Base-by-base conservation (phyloP, 495 filamentous ascomycete genomes). In the Immersiella caudata region DNA sequence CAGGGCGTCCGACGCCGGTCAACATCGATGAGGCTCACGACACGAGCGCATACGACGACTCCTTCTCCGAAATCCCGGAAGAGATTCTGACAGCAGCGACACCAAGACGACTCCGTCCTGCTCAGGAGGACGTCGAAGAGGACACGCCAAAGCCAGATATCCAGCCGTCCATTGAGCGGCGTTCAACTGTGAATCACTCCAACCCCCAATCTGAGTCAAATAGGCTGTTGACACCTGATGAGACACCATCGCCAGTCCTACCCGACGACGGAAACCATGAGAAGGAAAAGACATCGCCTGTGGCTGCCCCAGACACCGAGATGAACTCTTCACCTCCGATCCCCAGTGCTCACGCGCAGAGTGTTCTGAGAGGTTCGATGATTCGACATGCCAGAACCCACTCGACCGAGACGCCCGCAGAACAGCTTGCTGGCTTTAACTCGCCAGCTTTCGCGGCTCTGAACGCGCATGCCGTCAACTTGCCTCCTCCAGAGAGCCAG, bases 141-240 rank as follows among this genome's bases (percentile, higher is more conserved):
- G 61, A 65, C 9, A 60, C 40, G 46, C 49, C 22, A 21, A 26
- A 24, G 26, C 25, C 35, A 52, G 66, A 74, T 55, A 73, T 76
- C 50, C 73, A 75, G 73, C 74, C 74, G 74, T 79, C 75, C 54
- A 68, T 76, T 55, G 73, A 76, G 63, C 74, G 76, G 76, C 69
- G 70, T 21, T 76, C 77, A 73, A 69, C 66, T 70, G 73, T 74
- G 68, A 75, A 77, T 72, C 64, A 72, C 58, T 70, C 78, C 71
- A 76, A 73, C 40, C 68, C 77, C 59, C 73, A 73, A 64, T 73
- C 76, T 70, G 75, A 76, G 12, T 75, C 76, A 36, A 77, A 73
- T 66, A 81, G 83, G 75, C 76, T 85, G 68, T 78, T 80, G 73
- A 86, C 83, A 52, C 84, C 83, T 58, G 84, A 85, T 60, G 81